Conservation (phyloP, 2,329 filamentous ascomycete species). For the Aspergillus unguis region DNA sequence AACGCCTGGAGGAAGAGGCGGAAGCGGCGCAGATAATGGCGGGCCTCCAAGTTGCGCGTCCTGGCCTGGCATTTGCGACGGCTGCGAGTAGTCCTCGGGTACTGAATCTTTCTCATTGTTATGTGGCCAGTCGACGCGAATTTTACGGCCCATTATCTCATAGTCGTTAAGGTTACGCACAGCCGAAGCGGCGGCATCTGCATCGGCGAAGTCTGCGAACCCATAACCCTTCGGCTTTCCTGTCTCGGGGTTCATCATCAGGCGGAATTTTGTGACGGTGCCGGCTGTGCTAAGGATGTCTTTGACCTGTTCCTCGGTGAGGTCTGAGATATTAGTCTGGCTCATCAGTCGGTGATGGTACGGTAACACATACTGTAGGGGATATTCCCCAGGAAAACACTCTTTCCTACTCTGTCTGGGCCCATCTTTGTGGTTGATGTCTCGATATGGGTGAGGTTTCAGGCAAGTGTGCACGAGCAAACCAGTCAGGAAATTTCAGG, state of each 20-base stretch:
- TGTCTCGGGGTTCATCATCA: constrained; percentile 94
- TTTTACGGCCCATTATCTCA: constrained; percentile 90
- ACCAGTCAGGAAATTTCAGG: neutral
- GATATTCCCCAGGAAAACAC: constrained; percentile 54
- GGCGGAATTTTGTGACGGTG: constrained; percentile 83
- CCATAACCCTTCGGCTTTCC: constrained; percentile 94
- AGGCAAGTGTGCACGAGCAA: neutral
- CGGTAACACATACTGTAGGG: constrained; percentile 63
- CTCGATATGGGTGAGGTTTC: neutral
- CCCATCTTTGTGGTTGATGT: constrained; percentile 34
- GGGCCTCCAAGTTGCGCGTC: constrained; percentile 37
- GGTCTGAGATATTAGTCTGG: constrained; percentile 55
- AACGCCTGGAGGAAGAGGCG: constrained; percentile 77
- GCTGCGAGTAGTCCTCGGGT: constrained; percentile 48
- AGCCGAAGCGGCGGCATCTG: constrained; percentile 86
- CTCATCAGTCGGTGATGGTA: too few species aligned
- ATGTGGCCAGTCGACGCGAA: constrained; percentile 94
- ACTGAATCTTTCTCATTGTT: constrained; percentile 74
- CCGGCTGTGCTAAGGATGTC: constrained; percentile 90
- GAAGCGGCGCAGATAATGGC: constrained; percentile 57
- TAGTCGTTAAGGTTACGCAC: constrained; percentile 94
- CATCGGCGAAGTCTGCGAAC: constrained; percentile 92
- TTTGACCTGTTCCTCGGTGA: constrained; percentile 93
- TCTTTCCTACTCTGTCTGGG: constrained; percentile 44
- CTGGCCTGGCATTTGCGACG: constrained; percentile 36